phyloP scores from a whole-genome alignment of 139 green algal genomes.

The Chlorella sp. region DNA sequence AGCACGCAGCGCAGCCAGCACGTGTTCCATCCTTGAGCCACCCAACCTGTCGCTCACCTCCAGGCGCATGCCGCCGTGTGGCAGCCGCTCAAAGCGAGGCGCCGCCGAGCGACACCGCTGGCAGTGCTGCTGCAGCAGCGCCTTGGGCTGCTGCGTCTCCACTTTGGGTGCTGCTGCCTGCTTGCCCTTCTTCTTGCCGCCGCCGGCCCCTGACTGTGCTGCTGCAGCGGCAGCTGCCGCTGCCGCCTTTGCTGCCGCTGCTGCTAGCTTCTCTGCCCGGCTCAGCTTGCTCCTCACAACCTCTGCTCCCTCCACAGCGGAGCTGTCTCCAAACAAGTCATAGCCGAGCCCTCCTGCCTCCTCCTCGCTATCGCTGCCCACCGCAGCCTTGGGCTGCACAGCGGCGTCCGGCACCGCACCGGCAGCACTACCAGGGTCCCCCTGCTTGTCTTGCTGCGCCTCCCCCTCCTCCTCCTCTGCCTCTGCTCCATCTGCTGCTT shows the following conservation, averaged over 20 bases:
- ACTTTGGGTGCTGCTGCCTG: neutral
- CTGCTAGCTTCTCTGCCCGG: neutral
- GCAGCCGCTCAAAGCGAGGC: slow-evolving; percentile 75
- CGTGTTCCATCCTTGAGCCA: too few species aligned
- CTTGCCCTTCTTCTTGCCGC: slow-evolving; percentile 39
- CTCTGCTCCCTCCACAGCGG: slow-evolving; percentile 19
- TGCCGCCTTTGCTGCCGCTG: neutral
- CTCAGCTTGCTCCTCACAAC: slow-evolving; percentile 7
- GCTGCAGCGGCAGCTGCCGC: slow-evolving; percentile 8
- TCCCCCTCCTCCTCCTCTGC: slow-evolving; percentile 22
- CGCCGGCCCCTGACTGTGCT: slow-evolving; percentile 14
- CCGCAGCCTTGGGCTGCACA: neutral
- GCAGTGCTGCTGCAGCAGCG: slow-evolving; percentile 88
- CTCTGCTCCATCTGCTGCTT: neutral
- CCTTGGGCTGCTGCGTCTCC: slow-evolving; percentile 67
- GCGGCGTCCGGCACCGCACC: neutral
- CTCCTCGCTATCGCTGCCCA: slow-evolving; percentile 23
- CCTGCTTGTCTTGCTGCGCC: slow-evolving; percentile 26
- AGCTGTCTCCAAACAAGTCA: slow-evolving; percentile 51
- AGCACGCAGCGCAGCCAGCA: too few species aligned
- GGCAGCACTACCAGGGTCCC: neutral
- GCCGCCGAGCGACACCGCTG: slow-evolving; percentile 64
- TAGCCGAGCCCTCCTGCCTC: slow-evolving; percentile 31
- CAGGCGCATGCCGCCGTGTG: slow-evolving; percentile 54
- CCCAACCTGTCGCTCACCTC: too few species aligned